phyloP scores from a whole-genome alignment of 2,329 filamentous ascomycete genomes.

The Aspergillus proliferans region DNA sequence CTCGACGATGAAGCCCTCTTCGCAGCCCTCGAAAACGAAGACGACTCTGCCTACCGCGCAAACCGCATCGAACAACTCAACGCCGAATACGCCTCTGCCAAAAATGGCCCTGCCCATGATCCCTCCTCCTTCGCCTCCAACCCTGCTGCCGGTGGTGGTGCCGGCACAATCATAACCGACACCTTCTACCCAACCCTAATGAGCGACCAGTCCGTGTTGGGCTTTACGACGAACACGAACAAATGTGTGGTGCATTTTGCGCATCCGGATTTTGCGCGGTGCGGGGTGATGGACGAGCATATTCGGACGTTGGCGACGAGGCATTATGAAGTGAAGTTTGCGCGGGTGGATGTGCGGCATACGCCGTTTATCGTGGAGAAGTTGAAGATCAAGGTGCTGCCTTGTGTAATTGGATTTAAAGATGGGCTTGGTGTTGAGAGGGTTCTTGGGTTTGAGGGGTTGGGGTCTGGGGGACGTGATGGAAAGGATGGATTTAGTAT shows the following conservation, averaged over 20 bases:
- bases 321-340: conserved; percentile 40
- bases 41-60: conserved; percentile 51
- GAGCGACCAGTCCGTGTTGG: conserved; percentile 53
- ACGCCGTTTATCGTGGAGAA: conserved; percentile 45
- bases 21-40: conserved; percentile 48
- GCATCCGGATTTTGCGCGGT: conserved; percentile 58
- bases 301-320: conserved; percentile 40
- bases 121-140: conserved; percentile 9
- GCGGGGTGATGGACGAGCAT: conserved; percentile 56
- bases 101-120: conserved; percentile 28
- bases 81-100: conserved; percentile 47
- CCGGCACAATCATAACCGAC: conserved; percentile 16
- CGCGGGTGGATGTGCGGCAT: conserved; percentile 40
- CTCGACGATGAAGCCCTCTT: conserved; percentile 55
- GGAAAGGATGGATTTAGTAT: conserved; percentile 36
- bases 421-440: conserved; percentile 41
- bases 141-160: conserved; percentile 6
- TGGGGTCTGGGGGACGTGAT: conserved; percentile 33
- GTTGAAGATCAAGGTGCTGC: conserved; percentile 40
- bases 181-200: conserved; percentile 33
- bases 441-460: conserved; percentile 44
- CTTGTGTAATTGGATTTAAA: conserved; percentile 45
- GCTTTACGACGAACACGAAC: conserved; percentile 54
- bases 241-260: conserved; percentile 58
- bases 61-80: conserved; percentile 56